Evolutionary conservation across 805 yeast genomes (phyloP).

Genomic region (Teunomyces tritomae): DNA sequence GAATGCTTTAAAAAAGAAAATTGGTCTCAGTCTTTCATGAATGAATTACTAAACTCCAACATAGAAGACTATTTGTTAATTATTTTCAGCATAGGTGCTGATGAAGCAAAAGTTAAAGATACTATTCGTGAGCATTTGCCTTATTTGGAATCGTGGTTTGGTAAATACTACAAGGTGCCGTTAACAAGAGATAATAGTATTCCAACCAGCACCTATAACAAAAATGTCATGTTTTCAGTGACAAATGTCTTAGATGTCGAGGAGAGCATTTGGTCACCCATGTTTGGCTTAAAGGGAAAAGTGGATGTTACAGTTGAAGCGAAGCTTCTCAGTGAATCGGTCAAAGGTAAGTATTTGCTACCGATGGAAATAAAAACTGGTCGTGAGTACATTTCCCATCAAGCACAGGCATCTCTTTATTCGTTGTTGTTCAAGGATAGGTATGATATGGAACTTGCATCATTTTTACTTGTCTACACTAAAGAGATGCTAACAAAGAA

Average conservation of each 20-base stretch:
- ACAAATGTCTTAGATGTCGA: constrained; percentile 77
- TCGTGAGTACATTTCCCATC: constrained; percentile 59
- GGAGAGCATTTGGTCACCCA: constrained; percentile 89
- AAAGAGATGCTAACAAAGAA: constrained; percentile 53
- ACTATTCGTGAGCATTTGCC: constrained; percentile 48
- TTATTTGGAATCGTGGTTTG: constrained; percentile 53
- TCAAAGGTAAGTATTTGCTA: constrained; percentile 47
- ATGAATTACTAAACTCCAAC: constrained; percentile 34
- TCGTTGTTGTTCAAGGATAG: constrained; percentile 76
- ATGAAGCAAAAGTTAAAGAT: constrained; percentile 39
- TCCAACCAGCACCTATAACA: constrained; percentile 7
- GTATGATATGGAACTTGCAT: constrained; percentile 64
- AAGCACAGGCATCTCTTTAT: constrained; percentile 84
- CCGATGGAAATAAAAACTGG: constrained; percentile 96
- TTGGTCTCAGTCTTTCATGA: constrained; percentile 39
- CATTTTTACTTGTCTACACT: constrained; percentile 73
- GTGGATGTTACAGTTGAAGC: constrained; percentile 85
- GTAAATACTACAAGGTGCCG: constrained; percentile 36
- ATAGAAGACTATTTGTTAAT: constrained; percentile 45
- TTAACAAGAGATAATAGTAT: constrained; percentile 9
- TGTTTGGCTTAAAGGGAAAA: constrained; percentile 84
- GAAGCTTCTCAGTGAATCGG: constrained; percentile 17
- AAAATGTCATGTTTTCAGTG: constrained; percentile 25
- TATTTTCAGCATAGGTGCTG: constrained; percentile 56
- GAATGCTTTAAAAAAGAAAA: constrained; percentile 42